These are phyloP conservation scores for Trichophyton verrucosum DNA, from an alignment of 2,329 filamentous ascomycete genomes.

Conservation along the genomic window DNA sequence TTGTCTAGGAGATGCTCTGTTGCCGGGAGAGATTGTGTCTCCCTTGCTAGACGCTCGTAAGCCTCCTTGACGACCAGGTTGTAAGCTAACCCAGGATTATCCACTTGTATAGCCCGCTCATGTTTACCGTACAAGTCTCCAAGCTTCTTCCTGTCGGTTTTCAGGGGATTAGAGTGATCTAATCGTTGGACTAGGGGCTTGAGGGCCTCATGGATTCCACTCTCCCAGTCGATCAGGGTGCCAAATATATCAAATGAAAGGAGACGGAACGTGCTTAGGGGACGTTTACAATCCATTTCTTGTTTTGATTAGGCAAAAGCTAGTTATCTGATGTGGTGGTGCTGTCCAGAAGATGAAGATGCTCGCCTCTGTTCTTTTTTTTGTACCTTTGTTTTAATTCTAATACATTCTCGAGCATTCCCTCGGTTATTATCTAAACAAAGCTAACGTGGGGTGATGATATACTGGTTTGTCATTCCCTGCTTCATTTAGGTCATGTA, in stretches of 20 bases:
- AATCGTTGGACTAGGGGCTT: conserved; percentile 32
- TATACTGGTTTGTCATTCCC: background rate
- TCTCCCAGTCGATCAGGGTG: conserved; percentile 67
- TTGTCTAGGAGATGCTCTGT: conserved; percentile 9
- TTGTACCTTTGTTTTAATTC: background rate
- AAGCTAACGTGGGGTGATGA: background rate
- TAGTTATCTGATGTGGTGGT: background rate
- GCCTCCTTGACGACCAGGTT: conserved; percentile 44
- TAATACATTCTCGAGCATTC: background rate
- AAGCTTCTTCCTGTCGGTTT: conserved; percentile 30
- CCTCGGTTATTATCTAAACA: background rate
- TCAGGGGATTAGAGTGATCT: conserved; percentile 26
- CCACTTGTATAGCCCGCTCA: conserved; percentile 39
- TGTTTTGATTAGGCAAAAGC: background rate
- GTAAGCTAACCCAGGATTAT: conserved; percentile 49
- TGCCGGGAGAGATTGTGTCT: conserved; percentile 18
- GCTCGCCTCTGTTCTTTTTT: background rate
- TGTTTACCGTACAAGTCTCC: conserved; percentile 36
- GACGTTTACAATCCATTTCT: conserved; percentile 4
- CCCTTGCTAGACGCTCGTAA: conserved; percentile 24
- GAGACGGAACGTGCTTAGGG: conserved; percentile 32
- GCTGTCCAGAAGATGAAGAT: background rate
- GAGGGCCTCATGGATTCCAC: conserved; percentile 48
- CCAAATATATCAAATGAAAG: conserved; percentile 70
- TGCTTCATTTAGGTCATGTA: background rate